Percentiles rank a stretch among this genome's conserved stretches.
Conservation (phyloP, 139 green algal genomes). For the Volvox africanus region DNA sequence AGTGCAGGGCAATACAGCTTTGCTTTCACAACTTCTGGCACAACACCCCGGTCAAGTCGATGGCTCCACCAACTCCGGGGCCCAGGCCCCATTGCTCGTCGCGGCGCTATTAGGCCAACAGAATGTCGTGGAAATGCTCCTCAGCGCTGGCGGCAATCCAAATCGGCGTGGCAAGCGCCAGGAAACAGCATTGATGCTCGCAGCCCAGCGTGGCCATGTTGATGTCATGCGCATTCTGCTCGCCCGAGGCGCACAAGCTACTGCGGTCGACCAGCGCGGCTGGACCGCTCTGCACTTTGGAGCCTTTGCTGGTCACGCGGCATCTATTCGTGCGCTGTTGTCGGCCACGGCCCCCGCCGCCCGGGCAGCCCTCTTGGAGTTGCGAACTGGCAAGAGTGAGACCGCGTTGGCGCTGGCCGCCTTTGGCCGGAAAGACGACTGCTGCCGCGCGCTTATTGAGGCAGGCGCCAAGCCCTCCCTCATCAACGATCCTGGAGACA, state of each 20-base stretch:
- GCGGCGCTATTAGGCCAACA: background rate
- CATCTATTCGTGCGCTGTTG: background rate
- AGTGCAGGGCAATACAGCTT: background rate
- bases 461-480: background rate
- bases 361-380: background rate
- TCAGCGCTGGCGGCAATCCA: constrained; percentile 3
- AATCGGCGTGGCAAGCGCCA: constrained; percentile 20
- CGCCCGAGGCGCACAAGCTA: background rate
- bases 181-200: constrained; percentile 35
- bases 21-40: background rate
- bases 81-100: background rate
- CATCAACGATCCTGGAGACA: background rate
- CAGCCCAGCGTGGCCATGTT: background rate
- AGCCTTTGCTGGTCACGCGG: constrained; percentile 5
- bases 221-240: constrained; percentile 18
- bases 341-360: background rate
- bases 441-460: background rate
- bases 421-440: constrained; percentile 23
- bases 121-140: background rate
- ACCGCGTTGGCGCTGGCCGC: constrained; percentile 36
- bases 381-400: background rate
- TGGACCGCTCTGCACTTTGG: constrained; percentile 36
- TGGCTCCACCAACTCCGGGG: background rate
- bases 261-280: background rate
- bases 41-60: background rate